phyloP scores from a whole-genome alignment of 148 eudicot species.

The Heliamphora exappendiculata region DNA sequence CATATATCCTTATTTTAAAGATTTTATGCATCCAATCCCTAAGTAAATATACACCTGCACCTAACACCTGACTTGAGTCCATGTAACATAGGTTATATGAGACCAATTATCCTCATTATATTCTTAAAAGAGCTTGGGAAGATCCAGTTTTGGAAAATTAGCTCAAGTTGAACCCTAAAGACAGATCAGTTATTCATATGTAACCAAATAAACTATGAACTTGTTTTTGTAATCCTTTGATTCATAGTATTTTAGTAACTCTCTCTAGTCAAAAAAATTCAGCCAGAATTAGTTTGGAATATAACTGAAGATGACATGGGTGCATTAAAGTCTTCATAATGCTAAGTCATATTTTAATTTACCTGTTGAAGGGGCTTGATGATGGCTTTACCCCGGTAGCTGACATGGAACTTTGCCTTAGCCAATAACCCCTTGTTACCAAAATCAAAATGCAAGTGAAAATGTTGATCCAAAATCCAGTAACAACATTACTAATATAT shows the following conservation, averaged over 20 bases:
- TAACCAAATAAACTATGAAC: background rate
- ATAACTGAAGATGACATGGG: background rate
- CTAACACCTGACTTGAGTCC: no score
- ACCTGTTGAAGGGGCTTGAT: slow-evolving; percentile 90
- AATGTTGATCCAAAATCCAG: background rate
- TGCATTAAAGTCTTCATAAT: background rate
- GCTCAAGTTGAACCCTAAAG: background rate
- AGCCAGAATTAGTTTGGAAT: background rate
- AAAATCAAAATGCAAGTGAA: slow-evolving; percentile 11
- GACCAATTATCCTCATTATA: no score
- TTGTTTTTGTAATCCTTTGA: no score
- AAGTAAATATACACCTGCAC: no score
- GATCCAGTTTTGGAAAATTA: background rate
- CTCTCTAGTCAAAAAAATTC: no score
- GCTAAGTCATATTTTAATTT: background rate
- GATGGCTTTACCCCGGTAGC: slow-evolving; percentile 62
- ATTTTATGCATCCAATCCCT: no score
- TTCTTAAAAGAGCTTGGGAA: background rate
- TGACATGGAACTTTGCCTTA: slow-evolving; percentile 88
- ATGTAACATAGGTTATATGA: no score
- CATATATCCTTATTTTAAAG: no score
- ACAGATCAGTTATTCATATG: background rate
- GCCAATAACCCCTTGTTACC: slow-evolving; percentile 67
- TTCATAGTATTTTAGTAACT: no score
- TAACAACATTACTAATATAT: background rate